These are phyloP conservation scores for Conticribra guillardii DNA, from an alignment of 108 stramenopile genomes.

Conservation along the genomic window DNA sequence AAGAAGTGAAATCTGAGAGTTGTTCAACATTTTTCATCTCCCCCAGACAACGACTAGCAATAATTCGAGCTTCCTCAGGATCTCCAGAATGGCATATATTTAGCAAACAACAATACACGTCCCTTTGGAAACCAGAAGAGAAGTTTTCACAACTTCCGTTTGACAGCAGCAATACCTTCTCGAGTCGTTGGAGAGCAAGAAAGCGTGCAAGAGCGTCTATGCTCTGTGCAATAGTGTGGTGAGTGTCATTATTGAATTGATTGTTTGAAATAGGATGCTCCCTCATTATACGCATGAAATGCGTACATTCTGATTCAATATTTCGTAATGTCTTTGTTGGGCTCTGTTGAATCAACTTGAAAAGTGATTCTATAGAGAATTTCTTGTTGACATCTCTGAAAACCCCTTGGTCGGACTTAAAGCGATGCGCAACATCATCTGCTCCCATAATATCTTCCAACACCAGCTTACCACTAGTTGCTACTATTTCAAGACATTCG, in stretches of 20 bases:
- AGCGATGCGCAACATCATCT: slow-evolving; percentile 24
- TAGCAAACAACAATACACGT: slow-evolving; percentile 18
- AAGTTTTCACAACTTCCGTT: neutral
- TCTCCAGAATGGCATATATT: slow-evolving; percentile 38
- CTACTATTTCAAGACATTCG: slow-evolving; percentile 43
- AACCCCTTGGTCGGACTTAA: slow-evolving; percentile 5
- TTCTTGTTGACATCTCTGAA: slow-evolving; percentile 31
- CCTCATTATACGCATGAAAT: slow-evolving; percentile 40
- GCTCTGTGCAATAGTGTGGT: slow-evolving; percentile 2
- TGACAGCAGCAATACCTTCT: slow-evolving; percentile 14
- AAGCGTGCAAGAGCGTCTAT: slow-evolving; percentile 38
- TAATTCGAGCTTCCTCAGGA: slow-evolving; percentile 43
- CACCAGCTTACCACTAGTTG: slow-evolving; percentile 35
- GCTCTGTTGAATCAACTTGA: slow-evolving; percentile 16
- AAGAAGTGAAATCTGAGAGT: neutral
- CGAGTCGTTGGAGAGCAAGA: slow-evolving; percentile 39
- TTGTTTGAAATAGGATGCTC: slow-evolving; percentile 42
- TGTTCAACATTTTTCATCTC: slow-evolving; percentile 25
- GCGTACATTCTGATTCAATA: too few relatives aligned
- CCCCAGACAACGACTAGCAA: slow-evolving; percentile 58
- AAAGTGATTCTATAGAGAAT: slow-evolving; percentile 34
- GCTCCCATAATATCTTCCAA: slow-evolving; percentile 52
- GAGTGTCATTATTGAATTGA: slow-evolving; percentile 4
- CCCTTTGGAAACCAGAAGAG: neutral
- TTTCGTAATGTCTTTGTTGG: slow-evolving; percentile 5